Conservation (phyloP, 148 eudicot species). For the Vaccinium corymbosum region DNA sequence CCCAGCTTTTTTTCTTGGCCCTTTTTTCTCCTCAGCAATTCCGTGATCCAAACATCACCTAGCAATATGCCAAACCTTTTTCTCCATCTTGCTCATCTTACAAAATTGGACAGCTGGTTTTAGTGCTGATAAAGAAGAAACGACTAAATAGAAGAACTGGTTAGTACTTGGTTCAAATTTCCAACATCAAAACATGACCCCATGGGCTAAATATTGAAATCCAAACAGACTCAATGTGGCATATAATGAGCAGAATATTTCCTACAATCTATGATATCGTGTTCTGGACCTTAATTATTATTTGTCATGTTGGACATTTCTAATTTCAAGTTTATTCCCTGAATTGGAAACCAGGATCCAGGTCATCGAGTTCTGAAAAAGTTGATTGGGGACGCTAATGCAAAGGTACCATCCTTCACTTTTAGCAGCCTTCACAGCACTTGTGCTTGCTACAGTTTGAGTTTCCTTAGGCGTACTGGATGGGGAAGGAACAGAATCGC, state of each 20-base stretch:
- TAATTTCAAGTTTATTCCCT: background rate
- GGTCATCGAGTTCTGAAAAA: slow-evolving; percentile 69
- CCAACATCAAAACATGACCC: background rate
- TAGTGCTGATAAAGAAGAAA: background rate
- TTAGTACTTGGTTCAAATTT: background rate
- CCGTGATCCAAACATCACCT: background rate
- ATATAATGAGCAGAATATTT: background rate
- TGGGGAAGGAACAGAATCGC: background rate
- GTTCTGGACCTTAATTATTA: background rate
- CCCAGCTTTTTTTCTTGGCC: too few relatives aligned
- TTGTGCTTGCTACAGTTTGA: background rate
- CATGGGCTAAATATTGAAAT: background rate
- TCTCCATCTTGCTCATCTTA: background rate
- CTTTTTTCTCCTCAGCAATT: too few relatives aligned
- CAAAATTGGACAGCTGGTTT: background rate
- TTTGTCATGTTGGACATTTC: background rate
- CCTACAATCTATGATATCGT: background rate
- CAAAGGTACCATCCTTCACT: slow-evolving; percentile 46
- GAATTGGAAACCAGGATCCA: slow-evolving; percentile 61
- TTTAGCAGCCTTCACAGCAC: background rate
- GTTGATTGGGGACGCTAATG: slow-evolving; percentile 61
- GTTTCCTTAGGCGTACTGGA: background rate
- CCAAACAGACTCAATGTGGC: background rate
- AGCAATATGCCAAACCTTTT: background rate
- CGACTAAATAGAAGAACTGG: background rate